A percentile compares a stretch with the other conserved stretches of the same genome.
These are phyloP conservation scores for Suillus tomentosus DNA, from an alignment of 768 basidiomycete species.

Conservation along the genomic window DNA sequence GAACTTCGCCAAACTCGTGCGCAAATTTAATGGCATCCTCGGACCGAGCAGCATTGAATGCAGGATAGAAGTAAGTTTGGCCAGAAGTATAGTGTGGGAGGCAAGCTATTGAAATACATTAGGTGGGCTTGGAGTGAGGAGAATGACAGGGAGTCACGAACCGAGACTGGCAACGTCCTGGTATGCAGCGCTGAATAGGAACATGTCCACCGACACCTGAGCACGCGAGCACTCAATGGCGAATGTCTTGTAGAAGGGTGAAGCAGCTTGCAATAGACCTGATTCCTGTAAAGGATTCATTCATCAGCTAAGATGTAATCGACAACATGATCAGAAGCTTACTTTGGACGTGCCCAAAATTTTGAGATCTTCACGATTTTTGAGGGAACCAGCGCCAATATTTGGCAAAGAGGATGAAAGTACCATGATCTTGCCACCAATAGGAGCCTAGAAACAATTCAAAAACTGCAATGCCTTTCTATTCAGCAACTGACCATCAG, in stretches of 20 bases:
- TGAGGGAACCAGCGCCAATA: constrained; percentile 86
- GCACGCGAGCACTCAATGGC: constrained; percentile 97
- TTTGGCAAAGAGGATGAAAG: constrained; percentile 86
- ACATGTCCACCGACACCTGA: constrained; percentile 99
- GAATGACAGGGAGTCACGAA: constrained; percentile 33
- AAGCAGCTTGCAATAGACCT: constrained; percentile 87
- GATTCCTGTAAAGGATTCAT: constrained; percentile 64
- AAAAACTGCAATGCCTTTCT: not conserved
- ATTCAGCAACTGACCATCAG: constrained; percentile 64
- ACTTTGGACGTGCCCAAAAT: constrained; percentile 93
- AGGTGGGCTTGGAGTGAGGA: constrained; percentile 7
- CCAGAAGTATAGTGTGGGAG: constrained; percentile 97
- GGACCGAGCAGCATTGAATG: constrained; percentile 90
- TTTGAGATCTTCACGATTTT: constrained; percentile 97
- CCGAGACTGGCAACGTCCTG: constrained; percentile 95
- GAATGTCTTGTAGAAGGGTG: constrained; percentile 96
- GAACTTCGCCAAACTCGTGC: constrained; percentile 91
- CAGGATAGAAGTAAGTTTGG: constrained; percentile 97
- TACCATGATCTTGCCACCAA: constrained; percentile 93
- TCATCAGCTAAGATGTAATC: constrained; percentile 10
- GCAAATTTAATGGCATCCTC: constrained; percentile 99
- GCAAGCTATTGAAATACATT: constrained; percentile 54
- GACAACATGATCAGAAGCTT: constrained; percentile 7
- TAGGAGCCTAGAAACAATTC: constrained; percentile 59
- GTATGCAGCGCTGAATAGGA: constrained; percentile 91